These are phyloP conservation scores for Adansonia grandidieri DNA, from an alignment of 441 rosid genomes.

Conservation along the genomic window DNA sequence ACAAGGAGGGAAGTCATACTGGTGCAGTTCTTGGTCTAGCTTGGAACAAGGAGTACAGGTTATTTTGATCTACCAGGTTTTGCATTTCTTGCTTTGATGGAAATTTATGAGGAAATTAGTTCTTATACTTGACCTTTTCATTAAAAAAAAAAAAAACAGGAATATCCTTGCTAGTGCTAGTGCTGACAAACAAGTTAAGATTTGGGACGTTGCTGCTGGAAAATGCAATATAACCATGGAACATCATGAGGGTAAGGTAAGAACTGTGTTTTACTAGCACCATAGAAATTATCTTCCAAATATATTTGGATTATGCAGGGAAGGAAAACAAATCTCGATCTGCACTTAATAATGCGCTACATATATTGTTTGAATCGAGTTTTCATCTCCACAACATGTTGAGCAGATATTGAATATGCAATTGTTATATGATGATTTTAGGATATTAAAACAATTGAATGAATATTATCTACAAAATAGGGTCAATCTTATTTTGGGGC, in stretches of 20 bases:
- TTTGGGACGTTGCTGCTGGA: conserved; percentile 86
- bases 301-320: conserved; percentile 11
- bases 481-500: not conserved
- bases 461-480: not conserved
- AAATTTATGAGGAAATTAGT: not conserved
- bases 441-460: conserved; percentile 10
- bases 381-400: not conserved
- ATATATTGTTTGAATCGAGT: conserved; percentile 7
- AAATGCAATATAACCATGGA: conserved; percentile 76
- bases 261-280: conserved; percentile 16
- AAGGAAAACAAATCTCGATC: conserved; percentile 1
- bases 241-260: conserved; percentile 85
- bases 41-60: conserved; percentile 94
- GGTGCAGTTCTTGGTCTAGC: conserved; percentile 93
- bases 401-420: not conserved
- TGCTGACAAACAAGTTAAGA: conserved; percentile 78
- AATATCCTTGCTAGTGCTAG: conserved; percentile 88
- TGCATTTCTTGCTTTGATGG: conserved; percentile 20
- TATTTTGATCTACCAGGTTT: conserved; percentile 31
- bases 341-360: not conserved
- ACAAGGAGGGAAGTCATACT: conserved; percentile 85
- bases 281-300: not conserved
- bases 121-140: conserved; percentile 15
- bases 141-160: conserved; percentile 38
- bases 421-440: not conserved